These are phyloP conservation scores for Globisporangium echinulatum DNA, from an alignment of 352 stramenopile species.

Conservation along the genomic window DNA sequence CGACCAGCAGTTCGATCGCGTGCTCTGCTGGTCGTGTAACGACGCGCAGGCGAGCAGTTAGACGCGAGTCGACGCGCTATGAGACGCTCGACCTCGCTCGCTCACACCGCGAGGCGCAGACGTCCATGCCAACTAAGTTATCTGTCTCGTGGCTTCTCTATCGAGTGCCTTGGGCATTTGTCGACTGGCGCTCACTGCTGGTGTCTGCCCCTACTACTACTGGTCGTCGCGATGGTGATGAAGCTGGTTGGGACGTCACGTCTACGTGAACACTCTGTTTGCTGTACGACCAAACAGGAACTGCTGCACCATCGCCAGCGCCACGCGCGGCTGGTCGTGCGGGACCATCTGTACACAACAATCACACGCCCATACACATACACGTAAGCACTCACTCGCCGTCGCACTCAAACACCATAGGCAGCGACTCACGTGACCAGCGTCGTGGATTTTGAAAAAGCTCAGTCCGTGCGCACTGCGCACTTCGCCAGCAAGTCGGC, in stretches of 20 bases:
- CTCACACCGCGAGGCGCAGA: neutral
- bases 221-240: neutral
- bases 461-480: constrained; percentile 44
- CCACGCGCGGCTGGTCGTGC: constrained; percentile 49
- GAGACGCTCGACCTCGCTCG: neutral
- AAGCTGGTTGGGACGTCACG: neutral
- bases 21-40: constrained; percentile 76
- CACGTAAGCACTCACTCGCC: neutral
- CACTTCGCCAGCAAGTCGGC: constrained; percentile 26
- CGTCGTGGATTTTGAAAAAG: constrained; percentile 56
- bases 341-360: constrained; percentile 56
- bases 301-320: constrained; percentile 37
- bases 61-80: neutral
- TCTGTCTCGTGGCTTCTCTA: constrained; percentile 5
- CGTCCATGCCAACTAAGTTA: constrained; percentile 9
- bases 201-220: neutral
- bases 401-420: neutral
- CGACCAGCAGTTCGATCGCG: constrained; percentile 70
- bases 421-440: constrained; percentile 53
- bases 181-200: neutral
- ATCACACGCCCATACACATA: neutral
- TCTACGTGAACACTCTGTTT: constrained; percentile 30
- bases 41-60: constrained; percentile 22
- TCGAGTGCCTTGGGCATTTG: neutral
- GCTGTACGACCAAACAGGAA: constrained; percentile 30